phyloP scores from a whole-genome alignment of 2,329 filamentous ascomycete species.

The Xylaria sp. region DNA sequence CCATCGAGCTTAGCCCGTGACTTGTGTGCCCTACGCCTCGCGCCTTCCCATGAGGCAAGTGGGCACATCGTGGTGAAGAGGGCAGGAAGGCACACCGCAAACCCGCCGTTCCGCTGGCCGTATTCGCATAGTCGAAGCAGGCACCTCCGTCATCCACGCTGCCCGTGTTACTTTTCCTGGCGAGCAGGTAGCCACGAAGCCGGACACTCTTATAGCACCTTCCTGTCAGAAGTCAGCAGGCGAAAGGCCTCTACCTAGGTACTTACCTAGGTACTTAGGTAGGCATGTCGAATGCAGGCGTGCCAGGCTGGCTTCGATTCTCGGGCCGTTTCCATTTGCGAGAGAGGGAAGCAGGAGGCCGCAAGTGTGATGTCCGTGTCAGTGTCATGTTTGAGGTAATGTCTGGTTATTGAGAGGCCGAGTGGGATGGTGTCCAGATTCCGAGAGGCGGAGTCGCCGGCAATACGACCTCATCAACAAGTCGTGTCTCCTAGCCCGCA shows the following conservation, averaged over 20 bases:
- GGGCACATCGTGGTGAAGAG: background rate
- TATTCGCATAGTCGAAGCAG: background rate
- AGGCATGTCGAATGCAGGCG: background rate
- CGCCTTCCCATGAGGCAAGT: constrained; percentile 14
- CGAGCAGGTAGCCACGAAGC: background rate
- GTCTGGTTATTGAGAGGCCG: background rate
- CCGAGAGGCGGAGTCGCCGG: background rate
- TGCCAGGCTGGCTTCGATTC: background rate
- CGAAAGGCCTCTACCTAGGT: background rate
- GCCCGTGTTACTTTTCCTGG: background rate
- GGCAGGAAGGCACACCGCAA: constrained; percentile 12
- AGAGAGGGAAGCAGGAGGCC: background rate
- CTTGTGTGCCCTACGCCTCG: constrained; percentile 9
- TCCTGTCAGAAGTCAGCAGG: background rate
- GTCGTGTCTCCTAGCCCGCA: too few species aligned
- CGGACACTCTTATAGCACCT: background rate
- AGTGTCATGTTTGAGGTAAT: background rate
- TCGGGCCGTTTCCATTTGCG: background rate
- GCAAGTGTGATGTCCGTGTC: background rate
- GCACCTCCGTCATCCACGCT: background rate
- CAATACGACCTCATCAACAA: background rate
- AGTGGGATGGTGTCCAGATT: background rate
- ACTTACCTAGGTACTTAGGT: background rate
- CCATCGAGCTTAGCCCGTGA: background rate
- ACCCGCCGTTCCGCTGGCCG: background rate